A percentile compares a stretch with the other conserved stretches of the same genome.
Evolutionary conservation across 805 yeast species (phyloP).

Genomic region (Ogataea wickerhamii): DNA sequence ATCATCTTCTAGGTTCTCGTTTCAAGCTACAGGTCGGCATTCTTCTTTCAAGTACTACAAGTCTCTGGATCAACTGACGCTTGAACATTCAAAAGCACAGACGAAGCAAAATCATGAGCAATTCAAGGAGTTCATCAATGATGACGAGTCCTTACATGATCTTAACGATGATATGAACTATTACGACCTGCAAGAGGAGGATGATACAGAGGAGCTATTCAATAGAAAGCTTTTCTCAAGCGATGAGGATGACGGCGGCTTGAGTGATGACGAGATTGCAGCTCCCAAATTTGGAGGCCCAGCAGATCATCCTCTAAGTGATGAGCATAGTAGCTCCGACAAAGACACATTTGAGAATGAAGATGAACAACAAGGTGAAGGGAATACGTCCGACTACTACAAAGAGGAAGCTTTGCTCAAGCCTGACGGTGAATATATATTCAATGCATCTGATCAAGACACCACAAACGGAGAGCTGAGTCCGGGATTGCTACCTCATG

Average conservation of each 20-base stretch:
- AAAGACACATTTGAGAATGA: no score
- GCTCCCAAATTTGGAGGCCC: no score
- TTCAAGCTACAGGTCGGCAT: slow-evolving; percentile 34
- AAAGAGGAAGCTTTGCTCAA: slow-evolving; percentile 3
- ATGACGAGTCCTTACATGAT: slow-evolving; percentile 24
- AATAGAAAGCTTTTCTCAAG: slow-evolving; percentile 35
- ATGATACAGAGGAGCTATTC: slow-evolving; percentile 38
- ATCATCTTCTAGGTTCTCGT: slow-evolving; percentile 33
- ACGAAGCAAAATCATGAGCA: slow-evolving; percentile 15
- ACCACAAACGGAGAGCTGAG: slow-evolving; percentile 13
- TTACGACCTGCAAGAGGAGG: slow-evolving; percentile 30
- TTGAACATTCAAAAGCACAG: slow-evolving; percentile 20
- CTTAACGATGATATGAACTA: slow-evolving; percentile 32
- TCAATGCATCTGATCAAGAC: slow-evolving; percentile 17
- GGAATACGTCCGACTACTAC: background rate
- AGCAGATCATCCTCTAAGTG: no score
- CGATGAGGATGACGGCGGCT: slow-evolving; percentile 26
- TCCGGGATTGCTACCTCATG: slow-evolving; percentile 11
- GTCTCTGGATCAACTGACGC: slow-evolving; percentile 28
- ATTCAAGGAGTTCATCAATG: slow-evolving; percentile 26
- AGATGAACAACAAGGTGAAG: background rate
- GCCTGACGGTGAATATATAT: slow-evolving; percentile 10
- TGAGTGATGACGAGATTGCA: no score
- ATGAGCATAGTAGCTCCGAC: no score
- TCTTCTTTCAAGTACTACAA: slow-evolving; percentile 37